A percentile compares a stretch with the other conserved stretches of the same genome.
phyloP scores from a whole-genome alignment of 1,284 basidiomycete species.

The Clitocybe nebularis region DNA sequence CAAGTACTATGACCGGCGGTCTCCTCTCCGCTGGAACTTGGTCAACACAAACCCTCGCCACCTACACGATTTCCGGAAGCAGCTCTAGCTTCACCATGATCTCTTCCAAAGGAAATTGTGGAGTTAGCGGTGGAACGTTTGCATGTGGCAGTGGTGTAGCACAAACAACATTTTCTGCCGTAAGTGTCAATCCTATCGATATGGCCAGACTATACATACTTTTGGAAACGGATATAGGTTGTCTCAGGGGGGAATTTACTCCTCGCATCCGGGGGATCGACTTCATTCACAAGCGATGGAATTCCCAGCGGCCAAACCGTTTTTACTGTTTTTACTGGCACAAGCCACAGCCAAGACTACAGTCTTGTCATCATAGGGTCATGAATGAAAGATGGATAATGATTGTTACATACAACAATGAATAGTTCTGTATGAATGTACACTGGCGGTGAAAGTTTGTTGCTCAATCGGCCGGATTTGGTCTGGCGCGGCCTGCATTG shows the following conservation, averaged over 20 bases:
- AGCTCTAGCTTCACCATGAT: constrained; percentile 43
- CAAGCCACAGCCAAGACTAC: constrained; percentile 38
- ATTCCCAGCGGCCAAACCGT: constrained; percentile 52
- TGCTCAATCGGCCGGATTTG: no score
- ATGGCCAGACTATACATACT: background rate
- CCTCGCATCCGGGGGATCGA: constrained; percentile 48
- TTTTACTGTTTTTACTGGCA: constrained; percentile 48
- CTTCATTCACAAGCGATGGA: constrained; percentile 46
- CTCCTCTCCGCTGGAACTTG: constrained; percentile 46
- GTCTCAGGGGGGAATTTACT: constrained; percentile 44
- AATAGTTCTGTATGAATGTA: no score
- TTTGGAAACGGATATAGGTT: constrained; percentile 27
- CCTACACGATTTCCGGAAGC: constrained; percentile 37
- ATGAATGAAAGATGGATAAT: no score
- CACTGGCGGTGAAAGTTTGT: no score
- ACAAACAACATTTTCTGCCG: constrained; percentile 50
- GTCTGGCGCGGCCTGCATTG: no score
- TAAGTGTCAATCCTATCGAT: constrained; percentile 23
- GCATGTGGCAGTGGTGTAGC: constrained; percentile 43
- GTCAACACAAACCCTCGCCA: constrained; percentile 49
- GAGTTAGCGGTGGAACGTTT: constrained; percentile 36
- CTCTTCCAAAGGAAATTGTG: constrained; percentile 49
- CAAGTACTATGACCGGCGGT: constrained; percentile 33
- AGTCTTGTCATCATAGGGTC: constrained; percentile 27
- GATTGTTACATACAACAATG: no score